Percentiles rank a stretch among this genome's conserved stretches.
These are phyloP conservation scores for Solanum neorickii DNA, from an alignment of 257 asterid genomes.

Conservation along the genomic window DNA sequence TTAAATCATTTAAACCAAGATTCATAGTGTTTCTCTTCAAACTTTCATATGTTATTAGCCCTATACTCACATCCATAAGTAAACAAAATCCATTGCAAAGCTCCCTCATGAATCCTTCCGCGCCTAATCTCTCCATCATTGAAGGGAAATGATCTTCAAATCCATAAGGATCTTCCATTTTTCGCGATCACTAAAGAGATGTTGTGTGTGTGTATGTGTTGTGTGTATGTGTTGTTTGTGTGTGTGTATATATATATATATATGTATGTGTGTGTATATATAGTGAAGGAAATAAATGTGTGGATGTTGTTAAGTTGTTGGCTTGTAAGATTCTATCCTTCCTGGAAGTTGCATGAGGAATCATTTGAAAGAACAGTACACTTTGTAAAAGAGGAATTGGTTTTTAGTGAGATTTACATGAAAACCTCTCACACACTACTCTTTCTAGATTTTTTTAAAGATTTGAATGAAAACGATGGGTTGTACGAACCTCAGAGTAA, in stretches of 20 bases:
- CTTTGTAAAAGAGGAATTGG: background rate
- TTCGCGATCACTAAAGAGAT: background rate
- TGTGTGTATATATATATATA: background rate
- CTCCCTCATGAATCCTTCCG: constrained; percentile 24
- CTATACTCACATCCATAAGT: constrained; percentile 23
- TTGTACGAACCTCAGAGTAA: background rate
- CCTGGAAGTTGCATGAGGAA: constrained; percentile 13
- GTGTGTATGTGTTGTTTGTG: background rate
- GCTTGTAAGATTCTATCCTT: constrained; percentile 1
- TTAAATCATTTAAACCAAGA: constrained; percentile 20
- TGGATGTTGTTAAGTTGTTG: background rate
- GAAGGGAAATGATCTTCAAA: constrained; percentile 27
- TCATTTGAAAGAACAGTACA: background rate
- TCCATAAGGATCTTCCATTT: constrained; percentile 7
- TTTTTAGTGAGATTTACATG: background rate
- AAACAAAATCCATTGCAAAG: constrained; percentile 22
- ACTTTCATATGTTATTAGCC: constrained; percentile 27
- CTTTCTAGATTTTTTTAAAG: background rate
- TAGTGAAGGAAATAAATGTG: background rate
- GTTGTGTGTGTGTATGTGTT: background rate
- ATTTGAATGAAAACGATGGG: background rate
- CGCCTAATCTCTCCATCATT: constrained; percentile 18
- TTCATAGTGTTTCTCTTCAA: constrained; percentile 19
- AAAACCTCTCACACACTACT: background rate
- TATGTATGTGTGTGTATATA: background rate